phyloP scores from a whole-genome alignment of 73 alveolate species.

The Paraurostyla sp. region DNA sequence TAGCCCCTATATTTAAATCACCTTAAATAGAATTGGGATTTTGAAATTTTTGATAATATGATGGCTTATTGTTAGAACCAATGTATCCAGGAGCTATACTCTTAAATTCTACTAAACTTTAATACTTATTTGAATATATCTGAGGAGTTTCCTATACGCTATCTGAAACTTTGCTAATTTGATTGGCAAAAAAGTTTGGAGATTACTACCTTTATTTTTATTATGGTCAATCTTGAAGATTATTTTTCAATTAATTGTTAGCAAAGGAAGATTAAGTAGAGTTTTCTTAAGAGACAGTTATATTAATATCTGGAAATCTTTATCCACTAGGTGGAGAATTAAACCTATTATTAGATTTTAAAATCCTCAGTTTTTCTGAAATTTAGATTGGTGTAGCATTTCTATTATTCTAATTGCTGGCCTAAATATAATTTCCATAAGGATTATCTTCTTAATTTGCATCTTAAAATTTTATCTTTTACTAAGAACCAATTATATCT shows the following conservation, averaged over 20 bases:
- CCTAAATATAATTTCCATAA: too few relatives aligned
- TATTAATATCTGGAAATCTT: neutral
- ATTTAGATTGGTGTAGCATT: neutral
- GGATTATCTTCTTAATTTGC: too few relatives aligned
- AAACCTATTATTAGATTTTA: neutral
- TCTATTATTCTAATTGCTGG: too few relatives aligned
- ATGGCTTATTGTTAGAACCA: neutral
- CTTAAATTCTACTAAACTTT: neutral
- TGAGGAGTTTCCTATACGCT: neutral
- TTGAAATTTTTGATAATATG: neutral
- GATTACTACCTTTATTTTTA: neutral
- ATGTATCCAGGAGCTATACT: neutral
- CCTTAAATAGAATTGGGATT: too few relatives aligned
- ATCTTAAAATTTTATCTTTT: too few relatives aligned
- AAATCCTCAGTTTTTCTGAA: neutral
- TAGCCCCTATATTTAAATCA: too few relatives aligned
- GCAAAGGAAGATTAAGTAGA: constrained; percentile 24
- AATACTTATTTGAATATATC: constrained; percentile 11
- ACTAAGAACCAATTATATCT: neutral
- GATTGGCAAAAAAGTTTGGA: constrained; percentile 25
- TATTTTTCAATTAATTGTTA: neutral
- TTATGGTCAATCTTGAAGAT: neutral
- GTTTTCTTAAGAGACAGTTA: neutral
- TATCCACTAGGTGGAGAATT: constrained; percentile 28
- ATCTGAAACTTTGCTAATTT: neutral